Base-by-base conservation (phyloP, 257 asterid genomes). In the Petunia axillaris region DNA sequence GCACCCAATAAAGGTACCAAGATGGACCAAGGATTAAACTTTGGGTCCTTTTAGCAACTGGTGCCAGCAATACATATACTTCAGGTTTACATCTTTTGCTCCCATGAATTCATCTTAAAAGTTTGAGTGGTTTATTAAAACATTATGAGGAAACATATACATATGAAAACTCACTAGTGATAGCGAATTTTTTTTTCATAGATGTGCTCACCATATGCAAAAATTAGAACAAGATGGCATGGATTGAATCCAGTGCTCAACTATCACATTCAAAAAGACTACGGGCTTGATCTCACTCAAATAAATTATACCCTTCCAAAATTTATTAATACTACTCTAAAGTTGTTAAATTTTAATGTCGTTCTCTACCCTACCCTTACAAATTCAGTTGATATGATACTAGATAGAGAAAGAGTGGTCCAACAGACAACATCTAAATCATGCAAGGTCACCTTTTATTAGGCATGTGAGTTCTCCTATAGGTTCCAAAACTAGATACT, bases 401-500 rank as follows among this genome's bases (percentile, higher is more conserved):
- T 35, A 62, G 59, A 70, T 71, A 25, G 39, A 48, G n/a, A 65
- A 80, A 35, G 64, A 80, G 64, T 84, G 84, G 84, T 80, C 84
- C 84, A 66, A 46, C 66, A 25, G 41, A 71, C 80, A 80, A 76
- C 25, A 10, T 63, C 75, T 68, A 16, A 66, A 65, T 43, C 15
- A 43, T 35, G 64, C 60, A 36, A 60, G 4, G 9, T 59, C 39
- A 58, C 50, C 38, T 48, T 71, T 13, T 71, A 14, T 13, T 46
- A 46, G 36, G 62, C 77, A 53, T 73, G 53, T 40, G 77, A 70
- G 59, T 70, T 25, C 16, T 46, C 25, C 2, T 46, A 25, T 48
- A 71, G 59, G 43, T 48, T 25, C 11, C 44, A 71, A 71, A 11
- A 10, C 77, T 71, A 71, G 44, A 46, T 71, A 35, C 43, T 35